These are phyloP conservation scores for Mycena metata DNA, from an alignment of 768 basidiomycete species.

Conservation along the genomic window DNA sequence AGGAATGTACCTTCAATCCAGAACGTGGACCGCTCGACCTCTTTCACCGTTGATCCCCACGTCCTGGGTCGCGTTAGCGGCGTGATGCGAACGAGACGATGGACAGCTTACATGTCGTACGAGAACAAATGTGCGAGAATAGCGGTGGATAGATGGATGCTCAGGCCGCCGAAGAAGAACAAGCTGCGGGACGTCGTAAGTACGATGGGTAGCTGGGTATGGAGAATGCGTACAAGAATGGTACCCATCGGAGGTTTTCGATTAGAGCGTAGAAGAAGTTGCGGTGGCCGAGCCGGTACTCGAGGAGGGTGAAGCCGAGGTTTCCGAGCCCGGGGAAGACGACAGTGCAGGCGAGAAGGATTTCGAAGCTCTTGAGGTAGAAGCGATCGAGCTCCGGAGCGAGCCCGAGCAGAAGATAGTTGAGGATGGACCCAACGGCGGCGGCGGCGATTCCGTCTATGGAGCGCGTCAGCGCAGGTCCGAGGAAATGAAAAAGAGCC, in stretches of 20 bases:
- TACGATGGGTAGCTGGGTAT: not conserved
- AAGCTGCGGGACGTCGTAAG: slow-evolving; percentile 54
- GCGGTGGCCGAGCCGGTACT: slow-evolving; percentile 80
- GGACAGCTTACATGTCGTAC: slow-evolving; percentile 62
- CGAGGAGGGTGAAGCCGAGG: slow-evolving; percentile 78
- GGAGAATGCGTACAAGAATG: slow-evolving; percentile 74
- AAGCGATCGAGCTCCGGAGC: slow-evolving; percentile 76
- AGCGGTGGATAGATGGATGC: slow-evolving; percentile 77
- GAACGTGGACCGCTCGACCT: slow-evolving; percentile 90
- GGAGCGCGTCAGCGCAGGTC: slow-evolving; percentile 17
- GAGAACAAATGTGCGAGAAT: slow-evolving; percentile 79
- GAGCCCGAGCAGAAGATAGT: slow-evolving; percentile 83
- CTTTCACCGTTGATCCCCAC: slow-evolving; percentile 76
- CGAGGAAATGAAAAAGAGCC: slow-evolving; percentile 1
- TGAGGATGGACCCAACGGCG: slow-evolving; percentile 73
- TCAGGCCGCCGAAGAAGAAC: slow-evolving; percentile 84
- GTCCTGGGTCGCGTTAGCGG: slow-evolving; percentile 50
- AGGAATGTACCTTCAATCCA: slow-evolving; percentile 74
- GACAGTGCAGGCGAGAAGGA: slow-evolving; percentile 80
- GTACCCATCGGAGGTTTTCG: slow-evolving; percentile 75
- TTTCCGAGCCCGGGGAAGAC: slow-evolving; percentile 87
- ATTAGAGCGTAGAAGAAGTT: slow-evolving; percentile 61
- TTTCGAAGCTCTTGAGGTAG: slow-evolving; percentile 86
- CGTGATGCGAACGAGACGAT: slow-evolving; percentile 14
- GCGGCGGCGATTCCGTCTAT: slow-evolving; percentile 77